Conservation (phyloP, 1,139 yeast genomes). For the Zygosaccharomyces pseudobailii region DNA sequence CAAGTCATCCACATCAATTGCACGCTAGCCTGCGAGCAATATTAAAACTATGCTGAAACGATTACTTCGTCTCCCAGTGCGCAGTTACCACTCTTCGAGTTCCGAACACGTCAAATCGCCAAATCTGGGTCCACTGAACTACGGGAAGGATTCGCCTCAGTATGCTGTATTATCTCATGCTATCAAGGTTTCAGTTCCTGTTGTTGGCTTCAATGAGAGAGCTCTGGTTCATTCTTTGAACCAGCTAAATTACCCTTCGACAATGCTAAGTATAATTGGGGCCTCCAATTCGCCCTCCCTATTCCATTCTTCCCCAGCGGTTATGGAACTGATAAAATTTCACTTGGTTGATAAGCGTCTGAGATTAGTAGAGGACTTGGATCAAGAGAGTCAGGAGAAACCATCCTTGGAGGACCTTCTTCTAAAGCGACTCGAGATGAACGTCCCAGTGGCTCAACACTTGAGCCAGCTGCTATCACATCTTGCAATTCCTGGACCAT, state of each 20-base stretch:
- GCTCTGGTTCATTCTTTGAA: constrained; percentile 61
- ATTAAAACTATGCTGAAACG: not conserved
- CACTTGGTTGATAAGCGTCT: constrained; percentile 58
- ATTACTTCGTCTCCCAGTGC: not conserved
- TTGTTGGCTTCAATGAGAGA: constrained; percentile 58
- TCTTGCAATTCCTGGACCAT: constrained; percentile 34
- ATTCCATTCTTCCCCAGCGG: constrained; percentile 41
- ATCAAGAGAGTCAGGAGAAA: constrained; percentile 25
- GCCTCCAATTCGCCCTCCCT: constrained; percentile 32
- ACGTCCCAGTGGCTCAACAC: constrained; percentile 48
- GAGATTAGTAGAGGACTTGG: constrained; percentile 35
- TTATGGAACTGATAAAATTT: constrained; percentile 59
- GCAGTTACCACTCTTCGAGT: constrained; percentile 26
- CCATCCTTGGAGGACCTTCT: constrained; percentile 45
- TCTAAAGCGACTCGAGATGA: constrained; percentile 57
- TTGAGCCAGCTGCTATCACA: constrained; percentile 36
- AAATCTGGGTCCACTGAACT: constrained; percentile 25
- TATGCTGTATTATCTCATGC: constrained; percentile 44
- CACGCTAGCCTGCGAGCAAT: no score
- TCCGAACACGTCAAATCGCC: constrained; percentile 23
- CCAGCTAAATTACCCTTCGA: constrained; percentile 59
- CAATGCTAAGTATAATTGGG: constrained; percentile 57
- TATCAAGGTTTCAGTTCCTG: constrained; percentile 53
- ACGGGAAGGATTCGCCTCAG: constrained; percentile 35
- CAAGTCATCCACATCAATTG: no score